These are phyloP conservation scores for Digitaria exilis DNA, from an alignment of 202 grass and related monocot species.

Conservation along the genomic window DNA sequence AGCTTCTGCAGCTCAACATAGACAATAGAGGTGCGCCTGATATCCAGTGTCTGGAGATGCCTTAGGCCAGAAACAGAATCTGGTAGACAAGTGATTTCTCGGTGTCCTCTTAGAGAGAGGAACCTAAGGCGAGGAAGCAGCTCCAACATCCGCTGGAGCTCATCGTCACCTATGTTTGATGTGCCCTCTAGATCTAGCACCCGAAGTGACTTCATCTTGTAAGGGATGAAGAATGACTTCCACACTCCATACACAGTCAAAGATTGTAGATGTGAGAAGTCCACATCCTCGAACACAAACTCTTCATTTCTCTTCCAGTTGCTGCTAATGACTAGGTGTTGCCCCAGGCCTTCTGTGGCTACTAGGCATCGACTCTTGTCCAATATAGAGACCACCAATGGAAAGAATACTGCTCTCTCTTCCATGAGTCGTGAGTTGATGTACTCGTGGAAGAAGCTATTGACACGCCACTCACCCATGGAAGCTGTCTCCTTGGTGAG, in stretches of 20 bases:
- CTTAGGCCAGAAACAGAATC: background rate
- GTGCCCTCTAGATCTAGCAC: constrained; percentile 37
- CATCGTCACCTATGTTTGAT: background rate
- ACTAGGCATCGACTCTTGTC: too few relatives aligned
- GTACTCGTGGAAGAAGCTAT: background rate
- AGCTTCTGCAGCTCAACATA: background rate
- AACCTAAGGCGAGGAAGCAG: background rate
- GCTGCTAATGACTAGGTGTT: background rate
- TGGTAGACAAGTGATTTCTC: background rate
- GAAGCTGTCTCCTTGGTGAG: too few relatives aligned
- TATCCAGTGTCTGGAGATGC: background rate
- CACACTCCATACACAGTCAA: background rate
- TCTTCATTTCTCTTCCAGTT: background rate
- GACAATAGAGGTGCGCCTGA: background rate
- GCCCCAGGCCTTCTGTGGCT: background rate
- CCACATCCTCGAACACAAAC: background rate
- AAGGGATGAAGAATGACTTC: background rate
- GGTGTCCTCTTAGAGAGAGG: background rate
- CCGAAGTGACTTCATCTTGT: constrained; percentile 22
- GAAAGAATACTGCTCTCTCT: background rate
- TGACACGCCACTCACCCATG: too few relatives aligned
- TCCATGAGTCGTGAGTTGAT: background rate
- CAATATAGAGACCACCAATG: background rate
- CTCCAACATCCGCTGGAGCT: background rate
- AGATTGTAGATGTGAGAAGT: background rate